phyloP scores from a whole-genome alignment of 192 early-diverging fungal genomes.

The Gorgonomyces haynaldii region DNA sequence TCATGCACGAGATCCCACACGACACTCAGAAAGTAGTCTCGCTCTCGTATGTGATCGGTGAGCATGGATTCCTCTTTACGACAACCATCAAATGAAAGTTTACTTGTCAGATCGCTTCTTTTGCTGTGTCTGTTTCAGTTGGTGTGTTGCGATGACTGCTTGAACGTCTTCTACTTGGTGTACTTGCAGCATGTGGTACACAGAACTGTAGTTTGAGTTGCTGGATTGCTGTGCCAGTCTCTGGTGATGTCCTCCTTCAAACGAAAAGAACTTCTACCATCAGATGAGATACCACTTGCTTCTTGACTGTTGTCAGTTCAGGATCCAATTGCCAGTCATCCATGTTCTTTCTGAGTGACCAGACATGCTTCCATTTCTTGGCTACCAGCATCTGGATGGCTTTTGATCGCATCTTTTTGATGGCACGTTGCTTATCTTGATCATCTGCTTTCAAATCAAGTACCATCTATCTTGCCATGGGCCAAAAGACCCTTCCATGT shows the following conservation, averaged over 20 bases:
- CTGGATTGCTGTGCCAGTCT: slow-evolving; percentile 5
- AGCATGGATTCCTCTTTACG: no score
- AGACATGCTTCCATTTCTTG: slow-evolving; percentile 20
- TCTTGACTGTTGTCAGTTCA: slow-evolving; percentile 18
- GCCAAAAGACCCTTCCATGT: slow-evolving; percentile 18
- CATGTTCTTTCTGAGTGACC: slow-evolving; percentile 12
- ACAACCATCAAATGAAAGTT: no score
- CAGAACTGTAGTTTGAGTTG: slow-evolving; percentile 31
- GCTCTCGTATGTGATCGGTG: no score
- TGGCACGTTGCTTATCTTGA: slow-evolving; percentile 10
- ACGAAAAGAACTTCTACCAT: slow-evolving; percentile 28
- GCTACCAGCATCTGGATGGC: slow-evolving; percentile 22
- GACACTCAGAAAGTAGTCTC: no score
- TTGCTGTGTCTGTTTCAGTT: no score
- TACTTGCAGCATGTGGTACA: slow-evolving; percentile 36
- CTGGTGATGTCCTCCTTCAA: slow-evolving; percentile 12
- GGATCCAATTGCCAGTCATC: slow-evolving; percentile 25
- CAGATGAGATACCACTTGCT: slow-evolving; percentile 11
- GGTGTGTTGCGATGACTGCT: no score
- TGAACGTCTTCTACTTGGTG: slow-evolving; percentile 29
- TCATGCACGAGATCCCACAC: no score
- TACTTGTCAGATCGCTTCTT: no score
- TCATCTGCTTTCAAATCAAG: slow-evolving; percentile 2
- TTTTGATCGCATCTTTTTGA: slow-evolving; percentile 20
- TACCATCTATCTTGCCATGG: neutral